Base-by-base conservation (phyloP, 106 monocot species). In the Platanthera zijinensis region DNA sequence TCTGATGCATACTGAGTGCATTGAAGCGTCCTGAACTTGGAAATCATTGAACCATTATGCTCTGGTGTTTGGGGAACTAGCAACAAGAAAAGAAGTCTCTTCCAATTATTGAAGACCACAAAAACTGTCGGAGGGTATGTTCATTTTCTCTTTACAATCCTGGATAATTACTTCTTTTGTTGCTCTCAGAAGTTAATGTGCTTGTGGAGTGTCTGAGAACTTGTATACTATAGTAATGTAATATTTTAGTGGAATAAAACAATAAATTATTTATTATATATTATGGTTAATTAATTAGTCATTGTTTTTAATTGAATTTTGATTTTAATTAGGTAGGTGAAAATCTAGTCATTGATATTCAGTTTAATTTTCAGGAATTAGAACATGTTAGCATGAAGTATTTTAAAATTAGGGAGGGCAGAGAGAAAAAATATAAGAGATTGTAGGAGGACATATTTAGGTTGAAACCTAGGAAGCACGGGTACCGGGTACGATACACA, bases 21-120 rank as follows among this genome's bases (percentile, higher is more conserved):
- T 51, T 46, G 39, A 79, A 99, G 94, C 74, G 92, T 99, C 74
- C 94, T 88, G 18, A 99, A 92, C 79, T 85, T 99, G 84, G 99
- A 99, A 90, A 90, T 99, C 71, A 94, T 99, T 80, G 99, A 99
- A 48, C 90, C 94, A 48, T 78, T 89, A 61, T 85, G 86, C 80
- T 79, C 83, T 66, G 92, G 87, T 77, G 85, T 99, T 48, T 94
- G 88, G 89, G 94, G 94, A 28, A 82, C 84, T 66, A 83, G 75
- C 79, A 92, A 86, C 86, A 99, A 94, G 84, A 99, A 92, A 87
- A 86, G 83, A 83, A 94, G 94, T 64, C 83, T 99, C 32, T 99
- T 99, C 54, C 94, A 94, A 82, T 88, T 99, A 85, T 76, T 99
- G 83, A 99, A 90, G 81, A 99, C 94, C 79, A 99, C 99, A 79